Evolutionary conservation across 75 land plant species (phyloP), one percentile per base, ranked within the genome.

Genomic region (Chamaecyparis obtusa): DNA sequence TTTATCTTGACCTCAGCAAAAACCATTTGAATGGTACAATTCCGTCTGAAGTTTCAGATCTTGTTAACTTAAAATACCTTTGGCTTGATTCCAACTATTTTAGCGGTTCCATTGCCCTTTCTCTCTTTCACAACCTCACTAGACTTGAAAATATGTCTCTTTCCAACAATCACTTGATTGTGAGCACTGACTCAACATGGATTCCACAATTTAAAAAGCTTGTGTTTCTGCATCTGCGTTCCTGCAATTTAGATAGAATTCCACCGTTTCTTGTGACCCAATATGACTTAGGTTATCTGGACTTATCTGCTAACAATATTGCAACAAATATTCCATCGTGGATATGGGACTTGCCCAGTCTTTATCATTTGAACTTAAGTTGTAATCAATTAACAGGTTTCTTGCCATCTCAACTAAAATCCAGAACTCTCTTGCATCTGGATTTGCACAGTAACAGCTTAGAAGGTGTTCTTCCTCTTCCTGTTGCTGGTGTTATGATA

Each of bases 191-290:
- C 37, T 60, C 78, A 88, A 43, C 46, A 39, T 60, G 88, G 89
- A 69, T 69, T 69, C 72, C 84, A 41, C 67, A 43, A 32, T 88
- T 27, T 83, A 57, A 39, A 1, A 1, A 24, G 46, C 88, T 46
- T 36, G 37, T 7, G 9, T 60, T 14, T 84, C 84, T 21, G 56
- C 72, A 27, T 46, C 86, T 46, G 10, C 5, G 51, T 7, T 60
- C 85, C 30, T 32, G 36, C 48, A 87, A 82, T 78, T 83, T 24
- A 89, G 89, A 9, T 39, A 8, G 33, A 87, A 87, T 49, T 89
- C 91, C 16, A 32, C 30, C 24, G 83, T 51, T 49, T 67, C 85
- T 57, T 89, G 86, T 51, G 69, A 84, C 55, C 51, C 51, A 46
- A 8, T 69, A 69, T 69, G 74, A 41, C 86, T 33, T 85, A 19